phyloP scores from a whole-genome alignment of 805 yeast species.

The Teunomyces atbi region DNA sequence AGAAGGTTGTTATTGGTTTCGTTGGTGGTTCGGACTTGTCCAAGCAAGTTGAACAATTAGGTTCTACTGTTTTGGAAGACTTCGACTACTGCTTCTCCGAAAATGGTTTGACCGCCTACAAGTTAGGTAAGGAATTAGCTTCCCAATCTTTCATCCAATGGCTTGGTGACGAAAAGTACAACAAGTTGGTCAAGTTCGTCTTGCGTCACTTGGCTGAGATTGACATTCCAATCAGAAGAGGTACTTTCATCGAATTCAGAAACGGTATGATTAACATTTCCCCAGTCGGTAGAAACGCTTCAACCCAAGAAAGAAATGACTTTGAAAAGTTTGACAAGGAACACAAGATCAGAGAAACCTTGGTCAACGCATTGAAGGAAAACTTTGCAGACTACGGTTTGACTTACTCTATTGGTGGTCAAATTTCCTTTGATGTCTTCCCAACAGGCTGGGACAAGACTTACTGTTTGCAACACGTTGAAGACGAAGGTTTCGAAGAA shows the following conservation, averaged over 20 bases:
- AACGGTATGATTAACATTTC: conserved; percentile 99
- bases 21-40: conserved; percentile 96
- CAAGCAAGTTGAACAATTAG: conserved; percentile 96
- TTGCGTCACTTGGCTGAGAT: conserved; percentile 79
- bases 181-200: conserved; percentile 80
- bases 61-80: conserved; percentile 67
- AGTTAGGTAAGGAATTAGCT: conserved; percentile 81
- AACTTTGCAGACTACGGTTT: conserved; percentile 80
- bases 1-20: conserved; percentile 93
- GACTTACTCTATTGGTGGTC: conserved; percentile 98
- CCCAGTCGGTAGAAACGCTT: conserved; percentile 98
- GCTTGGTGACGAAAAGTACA: conserved; percentile 95
- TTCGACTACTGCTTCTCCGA: conserved; percentile 97
- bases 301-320: conserved; percentile 89
- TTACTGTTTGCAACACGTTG: conserved; percentile 92
- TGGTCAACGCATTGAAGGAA: conserved; percentile 82
- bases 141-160: conserved; percentile 92
- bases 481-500: conserved; percentile 73
- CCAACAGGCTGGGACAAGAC: conserved; percentile 99
- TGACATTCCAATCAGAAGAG: conserved; percentile 96
- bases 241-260: conserved; percentile 98
- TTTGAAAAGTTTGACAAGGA: conserved; percentile 81
- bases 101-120: conserved; percentile 97
- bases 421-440: conserved; percentile 98
- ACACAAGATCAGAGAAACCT: conserved; percentile 76